A percentile compares a stretch with the other conserved stretches of the same genome.
Conservation (phyloP, 1,284 basidiomycete genomes). For the Moesziomyces aphidis region DNA sequence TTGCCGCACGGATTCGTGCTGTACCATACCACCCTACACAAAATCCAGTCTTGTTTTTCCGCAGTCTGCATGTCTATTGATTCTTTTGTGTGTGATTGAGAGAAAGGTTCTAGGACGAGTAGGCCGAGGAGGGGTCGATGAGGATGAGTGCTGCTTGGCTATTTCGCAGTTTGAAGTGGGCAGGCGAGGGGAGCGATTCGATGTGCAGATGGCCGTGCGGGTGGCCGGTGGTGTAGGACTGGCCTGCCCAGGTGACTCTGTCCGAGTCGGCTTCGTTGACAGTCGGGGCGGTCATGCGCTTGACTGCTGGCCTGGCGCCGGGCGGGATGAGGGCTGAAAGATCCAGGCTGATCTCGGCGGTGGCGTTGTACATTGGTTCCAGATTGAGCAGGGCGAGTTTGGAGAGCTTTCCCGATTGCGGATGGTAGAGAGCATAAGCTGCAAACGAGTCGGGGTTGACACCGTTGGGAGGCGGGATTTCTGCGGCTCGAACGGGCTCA, state of each 20-base stretch:
- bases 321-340: background rate
- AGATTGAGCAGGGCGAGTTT: slow-evolving; percentile 10
- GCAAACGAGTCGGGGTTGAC: slow-evolving; percentile 1
- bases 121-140: slow-evolving; percentile 2
- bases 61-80: background rate
- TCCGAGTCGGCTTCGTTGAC: slow-evolving; percentile 9
- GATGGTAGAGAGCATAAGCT: slow-evolving; percentile 10
- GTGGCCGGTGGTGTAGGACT: slow-evolving; percentile 7
- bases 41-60: background rate
- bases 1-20: background rate
- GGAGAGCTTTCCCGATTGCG: background rate
- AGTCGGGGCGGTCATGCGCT: slow-evolving; percentile 8
- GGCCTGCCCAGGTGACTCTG: slow-evolving; percentile 14
- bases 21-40: background rate
- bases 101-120: background rate
- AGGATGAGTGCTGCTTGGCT: slow-evolving; percentile 12
- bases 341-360: background rate
- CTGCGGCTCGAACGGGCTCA: slow-evolving; percentile 1
- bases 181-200: slow-evolving; percentile 1
- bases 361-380: slow-evolving; percentile 10
- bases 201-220: slow-evolving; percentile 2
- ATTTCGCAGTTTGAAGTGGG: slow-evolving; percentile 2
- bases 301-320: background rate
- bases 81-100: background rate
- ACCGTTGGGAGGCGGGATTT: background rate